phyloP scores from a whole-genome alignment of 257 asterid species.

The Apocynum venetum region DNA sequence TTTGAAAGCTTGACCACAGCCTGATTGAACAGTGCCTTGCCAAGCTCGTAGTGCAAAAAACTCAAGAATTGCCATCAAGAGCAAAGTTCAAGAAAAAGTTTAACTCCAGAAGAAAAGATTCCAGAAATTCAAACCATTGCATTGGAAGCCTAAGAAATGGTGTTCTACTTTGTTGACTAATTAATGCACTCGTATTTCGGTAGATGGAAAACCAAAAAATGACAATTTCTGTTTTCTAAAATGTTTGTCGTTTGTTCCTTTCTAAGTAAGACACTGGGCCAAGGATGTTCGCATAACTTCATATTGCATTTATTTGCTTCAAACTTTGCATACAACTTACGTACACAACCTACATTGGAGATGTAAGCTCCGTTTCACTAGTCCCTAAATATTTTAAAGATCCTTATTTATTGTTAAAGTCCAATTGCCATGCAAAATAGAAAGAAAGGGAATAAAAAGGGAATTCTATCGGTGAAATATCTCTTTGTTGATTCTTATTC shows the following conservation, averaged over 20 bases:
- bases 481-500: background rate
- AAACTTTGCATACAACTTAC: background rate
- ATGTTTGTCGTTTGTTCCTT: constrained; percentile 19
- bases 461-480: no score
- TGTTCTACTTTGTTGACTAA: constrained; percentile 19
- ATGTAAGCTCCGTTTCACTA: background rate
- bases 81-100: no score
- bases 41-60: no score
- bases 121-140: background rate
- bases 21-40: no score
- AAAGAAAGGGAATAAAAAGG: no score
- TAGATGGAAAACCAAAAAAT: constrained; percentile 2
- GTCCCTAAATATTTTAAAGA: no score
- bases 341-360: background rate
- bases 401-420: no score
- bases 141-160: constrained; percentile 12
- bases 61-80: no score
- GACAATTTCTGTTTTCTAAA: constrained; percentile 15
- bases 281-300: constrained; percentile 15
- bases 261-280: background rate
- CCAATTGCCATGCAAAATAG: background rate
- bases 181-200: constrained; percentile 25
- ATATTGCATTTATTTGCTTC: constrained; percentile 3
- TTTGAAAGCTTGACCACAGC: no score
- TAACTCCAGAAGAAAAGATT: no score